Evolutionary conservation across 1,139 yeast genomes (phyloP).

Genomic region (Pichia sp.): DNA sequence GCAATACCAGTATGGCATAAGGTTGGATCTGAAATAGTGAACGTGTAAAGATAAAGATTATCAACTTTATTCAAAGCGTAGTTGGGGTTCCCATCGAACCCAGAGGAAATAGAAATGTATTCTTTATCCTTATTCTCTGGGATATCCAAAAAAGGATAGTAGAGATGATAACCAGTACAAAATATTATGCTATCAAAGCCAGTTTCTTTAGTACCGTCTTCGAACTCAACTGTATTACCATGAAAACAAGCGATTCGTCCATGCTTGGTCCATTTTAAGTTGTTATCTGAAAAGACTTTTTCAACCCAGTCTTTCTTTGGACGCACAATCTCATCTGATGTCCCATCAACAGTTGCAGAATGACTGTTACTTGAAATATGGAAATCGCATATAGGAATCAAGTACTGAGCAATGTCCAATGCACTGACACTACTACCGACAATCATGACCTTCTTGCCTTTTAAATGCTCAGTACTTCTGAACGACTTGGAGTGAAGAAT

Average conservation of each 20-base stretch:
- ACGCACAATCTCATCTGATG: neutral
- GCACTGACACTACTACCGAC: slow-evolving; percentile 52
- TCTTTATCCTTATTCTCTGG: slow-evolving; percentile 23
- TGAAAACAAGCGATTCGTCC: slow-evolving; percentile 18
- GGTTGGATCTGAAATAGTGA: slow-evolving; percentile 41
- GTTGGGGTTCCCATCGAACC: slow-evolving; percentile 17
- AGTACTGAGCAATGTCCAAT: slow-evolving; percentile 47
- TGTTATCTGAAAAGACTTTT: neutral
- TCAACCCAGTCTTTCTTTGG: slow-evolving; percentile 5
- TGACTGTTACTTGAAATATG: slow-evolving; percentile 5
- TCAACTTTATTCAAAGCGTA: slow-evolving; percentile 23
- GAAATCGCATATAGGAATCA: slow-evolving; percentile 36
- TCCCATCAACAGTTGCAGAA: neutral
- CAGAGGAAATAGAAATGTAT: slow-evolving; percentile 24
- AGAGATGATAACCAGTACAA: slow-evolving; percentile 45
- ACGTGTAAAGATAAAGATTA: slow-evolving; percentile 40
- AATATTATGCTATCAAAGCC: slow-evolving; percentile 40
- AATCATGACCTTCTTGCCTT: slow-evolving; percentile 42
- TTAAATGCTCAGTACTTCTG: slow-evolving; percentile 36
- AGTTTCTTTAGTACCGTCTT: slow-evolving; percentile 35
- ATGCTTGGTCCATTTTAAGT: slow-evolving; percentile 3
- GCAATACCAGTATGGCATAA: slow-evolving; percentile 41
- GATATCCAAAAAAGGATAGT: slow-evolving; percentile 37
- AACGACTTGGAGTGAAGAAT: slow-evolving; percentile 42
- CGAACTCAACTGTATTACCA: slow-evolving; percentile 30